Evolutionary conservation across 768 basidiomycete genomes (phyloP), one percentile per base, ranked within the genome.

Genomic region (Lanmaoa rubissima): DNA sequence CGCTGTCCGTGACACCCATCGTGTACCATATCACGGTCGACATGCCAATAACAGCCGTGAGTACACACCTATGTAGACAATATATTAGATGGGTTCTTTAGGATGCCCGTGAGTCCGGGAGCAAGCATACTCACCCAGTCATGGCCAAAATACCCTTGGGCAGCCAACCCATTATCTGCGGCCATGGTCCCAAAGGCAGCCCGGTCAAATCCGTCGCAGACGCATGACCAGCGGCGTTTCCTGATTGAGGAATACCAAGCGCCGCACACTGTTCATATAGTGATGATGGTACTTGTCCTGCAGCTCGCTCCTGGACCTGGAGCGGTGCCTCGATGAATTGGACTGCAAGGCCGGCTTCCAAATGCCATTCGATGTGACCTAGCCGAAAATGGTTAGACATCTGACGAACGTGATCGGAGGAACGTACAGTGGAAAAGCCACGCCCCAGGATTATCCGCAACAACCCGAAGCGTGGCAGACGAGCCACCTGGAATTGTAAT

Each of bases 361-460:
- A 74, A 71, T 94, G 91, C 90, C 92, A 94, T 68, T 92, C 88
- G 61, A 90, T 88, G 72, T 91, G 89, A 68, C 87, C 87, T 89
- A 56, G 24, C 14, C 44, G 19, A 54, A 28, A 44, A 31, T 16
- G 31, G 46, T 34, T 2, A 55, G 35, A 11, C 5, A 24, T 44
- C 38, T 17, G 41, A 26, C 21, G 45, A 54, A 17, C 43, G 28
- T 34, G 34, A 36, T 48, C 45, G 14, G 34, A 39, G 64, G 48
- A 34, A 76, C 86, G 53, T 65, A 87, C 86, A 93, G 69, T 92
- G 90, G 69, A 93, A 82, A 60, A 93, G 71, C 90, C 92, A 95
- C 9, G 82, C 86, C 12, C 96, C 96, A 1, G 96, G 96, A 73
- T 98, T 98, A 70, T 98, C 91, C 1, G 92, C 92, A 46, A 87